Evolutionary conservation across 129 eudicot species (phyloP).

Genomic region (Smallanthus sonchifolius): DNA sequence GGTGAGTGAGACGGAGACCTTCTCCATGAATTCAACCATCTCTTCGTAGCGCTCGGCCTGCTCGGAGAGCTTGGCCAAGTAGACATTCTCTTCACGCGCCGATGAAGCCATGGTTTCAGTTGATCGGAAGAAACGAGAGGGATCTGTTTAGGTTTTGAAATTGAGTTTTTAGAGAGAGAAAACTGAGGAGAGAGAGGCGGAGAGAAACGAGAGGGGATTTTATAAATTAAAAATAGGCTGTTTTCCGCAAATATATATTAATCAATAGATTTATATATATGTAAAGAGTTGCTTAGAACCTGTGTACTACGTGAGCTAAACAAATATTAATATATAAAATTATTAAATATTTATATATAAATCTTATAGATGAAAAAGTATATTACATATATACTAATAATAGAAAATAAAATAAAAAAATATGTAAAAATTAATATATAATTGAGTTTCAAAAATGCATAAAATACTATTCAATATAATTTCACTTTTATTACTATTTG

Average conservation of each 20-base stretch:
- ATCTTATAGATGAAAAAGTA: too few relatives aligned
- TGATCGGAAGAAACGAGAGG: slow-evolving; percentile 13
- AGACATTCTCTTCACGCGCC: slow-evolving; percentile 60
- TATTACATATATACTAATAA: too few relatives aligned
- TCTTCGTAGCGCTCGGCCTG: slow-evolving; percentile 84
- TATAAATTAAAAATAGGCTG: slow-evolving; percentile 8
- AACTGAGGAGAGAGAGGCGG: slow-evolving; percentile 31
- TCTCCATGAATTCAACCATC: slow-evolving; percentile 80
- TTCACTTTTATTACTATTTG: too few relatives aligned
- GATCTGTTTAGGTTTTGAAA: slow-evolving; percentile 12
- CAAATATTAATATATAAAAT: too few relatives aligned
- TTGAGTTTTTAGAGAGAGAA: slow-evolving; percentile 7
- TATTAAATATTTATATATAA: too few relatives aligned
- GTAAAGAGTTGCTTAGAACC: too few relatives aligned
- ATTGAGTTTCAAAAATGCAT: too few relatives aligned
- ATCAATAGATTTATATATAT: too few relatives aligned
- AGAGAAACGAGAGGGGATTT: slow-evolving; percentile 26
- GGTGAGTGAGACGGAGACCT: slow-evolving; percentile 44
- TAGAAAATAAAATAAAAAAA: too few relatives aligned
- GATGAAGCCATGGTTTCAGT: slow-evolving; percentile 23
- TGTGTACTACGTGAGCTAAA: too few relatives aligned
- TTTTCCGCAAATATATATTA: not conserved
- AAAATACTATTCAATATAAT: too few relatives aligned
- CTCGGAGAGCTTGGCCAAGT: slow-evolving; percentile 73
- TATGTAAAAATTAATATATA: too few relatives aligned